Base-by-base conservation (phyloP, 2,329 filamentous ascomycete species). In the Aspergillus thermomutatus region DNA sequence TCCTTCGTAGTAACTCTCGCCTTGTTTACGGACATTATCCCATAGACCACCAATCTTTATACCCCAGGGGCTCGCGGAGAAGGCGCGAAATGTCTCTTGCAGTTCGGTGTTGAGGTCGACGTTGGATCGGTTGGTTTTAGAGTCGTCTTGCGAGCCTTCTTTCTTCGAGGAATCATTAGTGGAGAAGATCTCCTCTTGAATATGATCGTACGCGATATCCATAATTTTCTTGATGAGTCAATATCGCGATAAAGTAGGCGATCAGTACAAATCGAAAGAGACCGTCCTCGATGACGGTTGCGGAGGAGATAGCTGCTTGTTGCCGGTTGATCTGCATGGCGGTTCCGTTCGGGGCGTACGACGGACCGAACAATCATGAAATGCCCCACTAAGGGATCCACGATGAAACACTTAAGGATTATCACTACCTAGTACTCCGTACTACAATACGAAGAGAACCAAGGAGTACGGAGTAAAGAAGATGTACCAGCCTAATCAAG, bases 121-220 rank as follows among this genome's bases (percentile, higher is more conserved):
- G 64, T 74, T 77, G 59, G 68, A 68, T 58, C 68, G 65, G 57
- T 69, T 63, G 49, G 66, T 54, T 25, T 66, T 66, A 48, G 65
- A 52, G 37, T 84, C 55, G 77, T 77, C 75, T 77, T 71, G 50
- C 79, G 74, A 73, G 46, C 78, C 76, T 59, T 79, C 77, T 61
- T 81, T 78, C 37, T 77, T 73, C 34, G 68, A 60, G 50, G 66
- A 59, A 56, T 87, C 80, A 66, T 85, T 83, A 41, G 84, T 80
- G 60, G 72, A 60, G 65, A 90, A 83, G 52, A 86, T 83, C 73
- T 94, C 88, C 79, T 96, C 91, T 72, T 91, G 87, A 68, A 97
- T 96, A 75, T 96, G 92, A 71, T 99, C 94, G 83, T 97, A 99
- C 47, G 92, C 92, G 70, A 95, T 82, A 84, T 99, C 94, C 94